Conservation (phyloP, 768 basidiomycete genomes). For the Agrocybe pediades region DNA sequence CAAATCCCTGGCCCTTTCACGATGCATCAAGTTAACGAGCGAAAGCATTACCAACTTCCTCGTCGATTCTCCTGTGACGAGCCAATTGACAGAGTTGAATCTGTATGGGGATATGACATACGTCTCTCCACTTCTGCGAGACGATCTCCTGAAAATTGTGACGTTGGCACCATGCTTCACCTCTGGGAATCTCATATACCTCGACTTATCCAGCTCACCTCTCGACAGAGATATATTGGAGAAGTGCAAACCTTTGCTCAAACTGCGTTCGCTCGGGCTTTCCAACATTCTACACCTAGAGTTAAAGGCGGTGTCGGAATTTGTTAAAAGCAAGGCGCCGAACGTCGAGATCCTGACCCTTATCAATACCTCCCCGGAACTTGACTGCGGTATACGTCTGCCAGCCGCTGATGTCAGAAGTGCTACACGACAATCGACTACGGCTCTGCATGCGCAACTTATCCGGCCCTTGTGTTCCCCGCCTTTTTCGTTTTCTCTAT, state of each 20-base stretch:
- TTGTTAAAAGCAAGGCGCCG: conserved; percentile 66
- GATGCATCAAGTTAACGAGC: conserved; percentile 84
- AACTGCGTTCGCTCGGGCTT: conserved; percentile 85
- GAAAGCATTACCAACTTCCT: conserved; percentile 77
- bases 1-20: conserved; percentile 78
- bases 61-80: conserved; percentile 63
- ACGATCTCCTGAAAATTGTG: conserved; percentile 70
- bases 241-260: conserved; percentile 62
- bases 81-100: conserved; percentile 72
- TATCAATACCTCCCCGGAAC: conserved; percentile 72
- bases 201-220: conserved; percentile 88
- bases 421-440: conserved; percentile 63
- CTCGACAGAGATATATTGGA: conserved; percentile 60
- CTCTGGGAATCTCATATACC: conserved; percentile 74
- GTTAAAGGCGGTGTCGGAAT: conserved; percentile 64
- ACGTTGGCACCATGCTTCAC: conserved; percentile 78
- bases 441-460: conserved; percentile 74
- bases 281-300: conserved; percentile 79
- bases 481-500: conserved; percentile 69
- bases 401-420: conserved; percentile 39
- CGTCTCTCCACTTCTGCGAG: conserved; percentile 64
- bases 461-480: conserved; percentile 80
- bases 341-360: conserved; percentile 88
- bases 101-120: conserved; percentile 90
- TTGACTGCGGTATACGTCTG: conserved; percentile 56